Conservation (phyloP, 2,329 filamentous ascomycete genomes). For the Phyllosticta capitalensis region DNA sequence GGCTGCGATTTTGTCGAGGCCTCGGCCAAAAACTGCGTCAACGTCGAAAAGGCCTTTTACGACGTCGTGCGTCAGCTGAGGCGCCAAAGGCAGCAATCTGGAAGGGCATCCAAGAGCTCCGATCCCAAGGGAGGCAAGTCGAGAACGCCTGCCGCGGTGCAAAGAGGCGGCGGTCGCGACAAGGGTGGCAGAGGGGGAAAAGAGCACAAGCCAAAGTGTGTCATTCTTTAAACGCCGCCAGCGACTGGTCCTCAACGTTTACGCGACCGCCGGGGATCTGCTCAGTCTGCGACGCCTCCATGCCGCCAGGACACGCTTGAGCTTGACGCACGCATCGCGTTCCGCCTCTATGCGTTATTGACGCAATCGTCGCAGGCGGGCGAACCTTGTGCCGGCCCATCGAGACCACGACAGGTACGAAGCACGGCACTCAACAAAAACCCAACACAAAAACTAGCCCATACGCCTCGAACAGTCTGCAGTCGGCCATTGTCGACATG, state of each 20-base stretch:
- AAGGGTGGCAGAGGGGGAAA: conserved; percentile 10
- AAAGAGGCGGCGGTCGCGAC: conserved; percentile 6
- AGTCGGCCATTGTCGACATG: neutral
- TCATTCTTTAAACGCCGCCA: conserved; percentile 8
- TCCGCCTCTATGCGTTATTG: conserved; percentile 1
- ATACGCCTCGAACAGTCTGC: neutral
- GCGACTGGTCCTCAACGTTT: conserved; percentile 1
- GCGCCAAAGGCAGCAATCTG: conserved; percentile 56
- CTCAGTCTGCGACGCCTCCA: conserved; percentile 5
- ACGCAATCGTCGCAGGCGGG: conserved; percentile 8
- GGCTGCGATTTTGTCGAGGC: conserved; percentile 96
- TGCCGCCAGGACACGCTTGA: conserved; percentile 5
- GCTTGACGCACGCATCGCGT: conserved; percentile 1
- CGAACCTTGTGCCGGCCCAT: conserved; percentile 7
- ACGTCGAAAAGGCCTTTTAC: conserved; percentile 97
- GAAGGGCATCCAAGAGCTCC: conserved; percentile 10
- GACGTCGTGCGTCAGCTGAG: conserved; percentile 89
- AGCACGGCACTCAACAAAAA: conserved; percentile 3
- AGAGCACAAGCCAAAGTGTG: conserved; percentile 11
- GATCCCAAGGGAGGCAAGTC: conserved; percentile 9
- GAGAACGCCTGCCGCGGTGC: conserved; percentile 1
- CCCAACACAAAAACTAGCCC: neutral
- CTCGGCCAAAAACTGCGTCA: conserved; percentile 95
- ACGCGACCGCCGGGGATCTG: conserved; percentile 2
- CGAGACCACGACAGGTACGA: conserved; percentile 4